phyloP scores from a whole-genome alignment of 768 basidiomycete genomes.

The Clathrus columnatus region DNA sequence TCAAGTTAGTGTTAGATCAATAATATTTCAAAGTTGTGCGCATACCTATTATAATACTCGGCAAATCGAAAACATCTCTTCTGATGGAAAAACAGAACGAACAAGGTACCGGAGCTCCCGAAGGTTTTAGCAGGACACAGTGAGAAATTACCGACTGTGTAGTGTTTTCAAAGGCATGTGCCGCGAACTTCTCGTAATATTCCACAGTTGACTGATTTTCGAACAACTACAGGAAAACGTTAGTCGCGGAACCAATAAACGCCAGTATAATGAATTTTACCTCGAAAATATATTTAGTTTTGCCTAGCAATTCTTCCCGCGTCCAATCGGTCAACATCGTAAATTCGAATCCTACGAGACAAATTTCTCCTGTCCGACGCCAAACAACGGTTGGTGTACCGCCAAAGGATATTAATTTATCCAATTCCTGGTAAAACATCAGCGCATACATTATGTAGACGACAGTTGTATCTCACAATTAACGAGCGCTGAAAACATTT shows the following conservation, averaged over 20 bases:
- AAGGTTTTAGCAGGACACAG: conserved; percentile 80
- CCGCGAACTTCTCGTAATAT: conserved; percentile 95
- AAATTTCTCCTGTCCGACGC: conserved; percentile 97
- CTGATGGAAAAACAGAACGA: conserved; percentile 96
- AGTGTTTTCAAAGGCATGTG: conserved; percentile 96
- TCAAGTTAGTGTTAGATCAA: background rate
- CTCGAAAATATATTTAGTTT: conserved; percentile 43
- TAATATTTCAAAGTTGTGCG: background rate
- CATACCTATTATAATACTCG: conserved; percentile 81
- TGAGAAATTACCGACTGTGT: conserved; percentile 92
- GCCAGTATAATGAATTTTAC: conserved; percentile 20
- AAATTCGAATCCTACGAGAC: conserved; percentile 93
- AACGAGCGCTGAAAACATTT: conserved; percentile 91
- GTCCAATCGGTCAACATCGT: conserved; percentile 90
- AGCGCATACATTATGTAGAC: background rate
- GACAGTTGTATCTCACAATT: conserved; percentile 48
- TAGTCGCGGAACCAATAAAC: too few species aligned
- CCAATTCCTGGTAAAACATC: conserved; percentile 60
- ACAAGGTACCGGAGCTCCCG: conserved; percentile 76
- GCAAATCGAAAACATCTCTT: conserved; percentile 84
- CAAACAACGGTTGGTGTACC: conserved; percentile 97
- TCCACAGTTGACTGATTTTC: conserved; percentile 93
- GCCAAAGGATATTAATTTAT: conserved; percentile 93
- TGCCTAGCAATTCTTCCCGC: conserved; percentile 65
- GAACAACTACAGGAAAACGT: conserved; percentile 53